These are phyloP conservation scores for Viola odorata DNA, from an alignment of 345 rosid species.

Conservation along the genomic window DNA sequence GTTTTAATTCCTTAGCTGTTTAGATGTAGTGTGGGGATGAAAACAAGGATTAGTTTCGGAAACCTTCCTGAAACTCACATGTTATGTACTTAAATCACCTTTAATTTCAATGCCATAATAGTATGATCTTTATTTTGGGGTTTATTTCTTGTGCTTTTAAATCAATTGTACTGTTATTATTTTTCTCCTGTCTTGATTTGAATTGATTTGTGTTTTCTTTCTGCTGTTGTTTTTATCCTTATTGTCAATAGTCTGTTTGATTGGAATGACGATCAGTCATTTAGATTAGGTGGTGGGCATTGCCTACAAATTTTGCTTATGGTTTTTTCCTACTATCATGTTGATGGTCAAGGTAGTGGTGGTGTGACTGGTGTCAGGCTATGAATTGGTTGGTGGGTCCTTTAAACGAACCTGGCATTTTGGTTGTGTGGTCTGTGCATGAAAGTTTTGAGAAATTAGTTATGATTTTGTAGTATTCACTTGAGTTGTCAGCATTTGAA, in stretches of 20 bases:
- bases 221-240: no score
- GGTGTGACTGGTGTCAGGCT: no score
- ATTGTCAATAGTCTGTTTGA: no score
- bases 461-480: no score
- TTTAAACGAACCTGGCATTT: no score
- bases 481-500: no score
- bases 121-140: slow-evolving; percentile 10
- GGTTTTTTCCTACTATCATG: not conserved
- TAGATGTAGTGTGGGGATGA: slow-evolving; percentile 17
- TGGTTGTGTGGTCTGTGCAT: no score
- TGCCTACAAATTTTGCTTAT: not conserved
- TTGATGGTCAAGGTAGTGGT: not conserved
- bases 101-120: slow-evolving; percentile 16
- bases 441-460: no score
- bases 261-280: no score
- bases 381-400: no score
- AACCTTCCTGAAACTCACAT: slow-evolving; percentile 18
- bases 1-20: slow-evolving; percentile 2
- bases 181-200: not conserved
- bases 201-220: no score
- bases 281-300: not conserved
- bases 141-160: not conserved
- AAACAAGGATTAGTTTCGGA: slow-evolving; percentile 13
- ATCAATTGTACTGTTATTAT: not conserved
- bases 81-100: slow-evolving; percentile 25